phyloP scores from a whole-genome alignment of 306 rosid species.

The Trifolium subterraneum region DNA sequence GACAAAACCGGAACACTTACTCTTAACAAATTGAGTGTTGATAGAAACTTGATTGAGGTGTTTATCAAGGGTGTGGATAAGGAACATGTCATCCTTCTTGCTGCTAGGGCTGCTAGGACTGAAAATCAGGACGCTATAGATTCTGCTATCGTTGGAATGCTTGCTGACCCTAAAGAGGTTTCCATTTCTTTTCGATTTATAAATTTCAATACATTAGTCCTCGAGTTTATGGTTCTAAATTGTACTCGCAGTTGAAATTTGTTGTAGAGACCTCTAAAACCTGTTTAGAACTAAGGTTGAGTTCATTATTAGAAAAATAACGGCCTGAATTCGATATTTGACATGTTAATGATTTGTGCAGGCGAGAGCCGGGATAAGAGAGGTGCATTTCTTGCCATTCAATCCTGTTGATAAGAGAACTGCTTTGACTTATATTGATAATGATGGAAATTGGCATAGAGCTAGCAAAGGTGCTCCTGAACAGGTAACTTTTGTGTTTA shows the following conservation, averaged over 20 bases:
- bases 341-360: conserved; percentile 43
- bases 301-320: not conserved
- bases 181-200: not conserved
- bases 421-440: conserved; percentile 91
- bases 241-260: too few species aligned
- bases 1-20: conserved; percentile 98
- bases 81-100: conserved; percentile 84
- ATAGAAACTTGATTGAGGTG: conserved; percentile 85
- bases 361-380: conserved; percentile 96
- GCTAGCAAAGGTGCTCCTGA: conserved; percentile 99
- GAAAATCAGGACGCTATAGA: conserved; percentile 99
- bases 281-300: not conserved
- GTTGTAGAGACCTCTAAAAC: too few species aligned
- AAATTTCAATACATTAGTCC: not conserved
- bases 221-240: too few species aligned
- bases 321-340: not conserved
- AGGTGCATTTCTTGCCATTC: conserved; percentile 92
- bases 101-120: conserved; percentile 86
- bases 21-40: conserved; percentile 93
- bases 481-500: conserved; percentile 65
- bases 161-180: conserved; percentile 99
- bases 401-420: conserved; percentile 97
- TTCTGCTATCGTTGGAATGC: conserved; percentile 98
- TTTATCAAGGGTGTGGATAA: conserved; percentile 83
- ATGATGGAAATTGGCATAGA: conserved; percentile 82